Evolutionary conservation across 805 yeast species (phyloP).

Genomic region (Kodamaea neixiangensis): DNA sequence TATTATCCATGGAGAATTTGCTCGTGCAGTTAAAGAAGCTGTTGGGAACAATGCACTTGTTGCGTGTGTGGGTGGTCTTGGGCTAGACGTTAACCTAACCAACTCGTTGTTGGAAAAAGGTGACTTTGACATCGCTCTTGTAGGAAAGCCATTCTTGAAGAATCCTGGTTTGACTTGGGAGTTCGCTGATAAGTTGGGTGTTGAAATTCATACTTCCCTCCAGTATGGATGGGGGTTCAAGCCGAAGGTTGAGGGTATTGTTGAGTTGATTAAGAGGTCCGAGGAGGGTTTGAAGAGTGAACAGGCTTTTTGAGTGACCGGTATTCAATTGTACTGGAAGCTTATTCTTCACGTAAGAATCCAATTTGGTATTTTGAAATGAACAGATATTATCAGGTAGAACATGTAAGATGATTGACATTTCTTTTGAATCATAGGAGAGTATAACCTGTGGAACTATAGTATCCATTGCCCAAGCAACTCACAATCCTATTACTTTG

Average conservation of each 20-base stretch:
- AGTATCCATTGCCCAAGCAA: too few species aligned
- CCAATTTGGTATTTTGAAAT: too few species aligned
- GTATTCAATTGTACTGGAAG: too few species aligned
- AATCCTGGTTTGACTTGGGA: constrained; percentile 51
- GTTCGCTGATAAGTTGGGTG: constrained; percentile 53
- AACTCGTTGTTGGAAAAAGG: constrained; percentile 43
- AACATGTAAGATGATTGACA: too few species aligned
- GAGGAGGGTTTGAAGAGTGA: background rate
- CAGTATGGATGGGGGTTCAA: constrained; percentile 24
- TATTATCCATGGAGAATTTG: constrained; percentile 23
- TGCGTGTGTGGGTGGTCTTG: constrained; percentile 50
- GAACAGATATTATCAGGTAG: too few species aligned
- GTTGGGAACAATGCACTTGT: constrained; percentile 45
- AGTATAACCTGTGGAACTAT: too few species aligned
- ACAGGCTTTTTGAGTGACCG: too few species aligned
- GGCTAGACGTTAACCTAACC: constrained; percentile 33
- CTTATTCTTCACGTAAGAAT: too few species aligned
- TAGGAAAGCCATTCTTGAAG: constrained; percentile 48
- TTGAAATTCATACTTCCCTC: constrained; percentile 38
- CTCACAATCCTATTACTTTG: too few species aligned
- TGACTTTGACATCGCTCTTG: constrained; percentile 48
- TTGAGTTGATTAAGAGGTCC: constrained; percentile 20
- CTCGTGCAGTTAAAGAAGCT: constrained; percentile 44
- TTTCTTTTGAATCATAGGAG: too few species aligned
- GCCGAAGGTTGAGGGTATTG: constrained; percentile 19